Conservation (phyloP, 2,329 filamentous ascomycete species). For the Fusarium palustre region DNA sequence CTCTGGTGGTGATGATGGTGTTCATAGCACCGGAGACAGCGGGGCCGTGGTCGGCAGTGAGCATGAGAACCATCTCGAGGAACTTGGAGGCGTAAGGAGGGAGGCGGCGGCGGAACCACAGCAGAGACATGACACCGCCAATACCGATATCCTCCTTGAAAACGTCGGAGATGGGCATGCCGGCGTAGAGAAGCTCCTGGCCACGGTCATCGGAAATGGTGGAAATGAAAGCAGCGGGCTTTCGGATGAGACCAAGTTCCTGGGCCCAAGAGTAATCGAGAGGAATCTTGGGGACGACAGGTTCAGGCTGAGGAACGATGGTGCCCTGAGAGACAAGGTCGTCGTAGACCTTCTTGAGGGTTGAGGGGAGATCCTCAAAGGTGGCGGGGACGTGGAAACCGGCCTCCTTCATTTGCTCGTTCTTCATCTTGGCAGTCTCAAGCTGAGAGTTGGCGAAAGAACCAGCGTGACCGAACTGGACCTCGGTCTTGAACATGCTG, state of each 20-base stretch:
- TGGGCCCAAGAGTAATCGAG: conserved; percentile 99
- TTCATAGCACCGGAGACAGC: conserved; percentile 99
- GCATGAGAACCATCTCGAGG: conserved; percentile 99
- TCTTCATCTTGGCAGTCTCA: conserved; percentile 96
- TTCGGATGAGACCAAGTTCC: conserved; percentile 98
- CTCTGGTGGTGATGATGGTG: conserved; percentile 99
- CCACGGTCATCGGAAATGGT: conserved; percentile 99
- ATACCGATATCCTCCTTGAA: conserved; percentile 99
- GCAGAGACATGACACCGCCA: conserved; percentile 98
- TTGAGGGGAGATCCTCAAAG: conserved; percentile 90
- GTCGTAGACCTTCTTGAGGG: conserved; percentile 86
- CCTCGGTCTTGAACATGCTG: conserved; percentile 99
- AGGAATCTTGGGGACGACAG: conserved; percentile 96
- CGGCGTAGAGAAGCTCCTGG: conserved; percentile 97
- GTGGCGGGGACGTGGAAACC: conserved; percentile 95
- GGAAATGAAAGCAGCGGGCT: conserved; percentile 99
- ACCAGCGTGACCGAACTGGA: conserved; percentile 98
- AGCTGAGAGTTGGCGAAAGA: conserved; percentile 99
- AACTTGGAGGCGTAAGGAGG: conserved; percentile 98
- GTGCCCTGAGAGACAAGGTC: conserved; percentile 86
- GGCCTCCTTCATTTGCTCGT: conserved; percentile 94
- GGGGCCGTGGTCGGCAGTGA: conserved; percentile 98
- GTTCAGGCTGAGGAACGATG: conserved; percentile 88
- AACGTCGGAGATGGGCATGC: conserved; percentile 99
- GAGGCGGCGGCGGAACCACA: conserved; percentile 99